These are phyloP conservation scores for Aspergillus oerlinghausenensis DNA, from an alignment of 2,329 filamentous ascomycete species.

Conservation along the genomic window DNA sequence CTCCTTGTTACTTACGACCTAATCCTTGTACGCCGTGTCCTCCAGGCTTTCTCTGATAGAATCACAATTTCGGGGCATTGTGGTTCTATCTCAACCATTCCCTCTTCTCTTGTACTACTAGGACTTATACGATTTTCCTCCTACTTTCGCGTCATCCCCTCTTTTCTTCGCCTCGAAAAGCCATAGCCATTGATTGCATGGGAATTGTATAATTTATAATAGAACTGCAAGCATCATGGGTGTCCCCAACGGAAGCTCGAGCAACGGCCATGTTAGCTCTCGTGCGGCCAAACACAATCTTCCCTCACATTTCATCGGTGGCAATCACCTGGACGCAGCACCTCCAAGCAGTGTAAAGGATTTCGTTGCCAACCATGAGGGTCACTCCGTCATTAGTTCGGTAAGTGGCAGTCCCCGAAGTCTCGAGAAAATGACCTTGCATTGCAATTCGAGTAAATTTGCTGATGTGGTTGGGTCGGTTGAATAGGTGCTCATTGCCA, in stretches of 20 bases:
- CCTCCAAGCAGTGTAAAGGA: constrained; percentile 87
- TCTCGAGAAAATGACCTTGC: neutral
- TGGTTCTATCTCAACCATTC: constrained; percentile 1
- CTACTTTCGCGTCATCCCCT: neutral
- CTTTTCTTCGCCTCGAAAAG: constrained; percentile 1
- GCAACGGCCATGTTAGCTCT: constrained; percentile 55
- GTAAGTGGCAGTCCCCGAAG: constrained; percentile 54
- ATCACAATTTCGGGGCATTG: neutral
- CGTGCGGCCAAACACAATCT: constrained; percentile 79
- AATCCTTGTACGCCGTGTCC: neutral
- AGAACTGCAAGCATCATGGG: constrained; percentile 33
- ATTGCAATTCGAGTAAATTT: no score
- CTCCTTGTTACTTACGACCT: neutral
- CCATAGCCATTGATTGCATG: constrained; percentile 18
- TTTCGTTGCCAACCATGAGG: constrained; percentile 83
- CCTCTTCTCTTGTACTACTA: neutral
- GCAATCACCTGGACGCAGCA: constrained; percentile 79
- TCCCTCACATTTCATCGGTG: constrained; percentile 92
- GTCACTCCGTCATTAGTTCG: constrained; percentile 97
- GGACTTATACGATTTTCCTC: neutral
- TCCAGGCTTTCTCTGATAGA: neutral
- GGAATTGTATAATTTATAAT: constrained; percentile 25
- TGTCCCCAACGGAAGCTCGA: constrained; percentile 32
- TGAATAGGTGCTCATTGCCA: constrained; percentile 86
- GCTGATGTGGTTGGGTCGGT: no score